Percentiles rank a stretch among this genome's conserved stretches.
These are phyloP conservation scores for Canavalia gladiata DNA, from an alignment of 306 rosid genomes.

Conservation along the genomic window DNA sequence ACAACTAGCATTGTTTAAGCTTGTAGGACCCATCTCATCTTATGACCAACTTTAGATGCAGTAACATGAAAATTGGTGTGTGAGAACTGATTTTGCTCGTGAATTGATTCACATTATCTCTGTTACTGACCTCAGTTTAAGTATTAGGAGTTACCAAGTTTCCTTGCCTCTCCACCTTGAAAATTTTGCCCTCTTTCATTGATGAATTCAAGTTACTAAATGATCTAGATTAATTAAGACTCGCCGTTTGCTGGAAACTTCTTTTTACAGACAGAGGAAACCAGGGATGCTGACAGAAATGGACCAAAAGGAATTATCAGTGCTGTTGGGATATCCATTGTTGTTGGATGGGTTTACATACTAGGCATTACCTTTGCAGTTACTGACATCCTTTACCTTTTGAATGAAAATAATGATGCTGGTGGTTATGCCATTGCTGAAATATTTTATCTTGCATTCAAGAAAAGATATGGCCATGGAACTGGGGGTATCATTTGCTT, in stretches of 20 bases:
- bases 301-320: conserved; percentile 98
- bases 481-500: conserved; percentile 94
- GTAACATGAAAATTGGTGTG: conserved; percentile 8
- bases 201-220: conserved; percentile 36
- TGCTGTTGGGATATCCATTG: conserved; percentile 85
- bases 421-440: conserved; percentile 98
- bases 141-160: neutral
- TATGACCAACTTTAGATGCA: neutral
- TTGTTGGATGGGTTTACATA: conserved; percentile 93
- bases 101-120: neutral
- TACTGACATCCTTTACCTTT: conserved; percentile 73
- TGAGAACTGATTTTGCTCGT: neutral
- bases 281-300: conserved; percentile 85
- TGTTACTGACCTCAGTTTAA: neutral
- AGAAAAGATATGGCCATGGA: conserved; percentile 89
- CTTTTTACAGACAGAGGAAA: conserved; percentile 87
- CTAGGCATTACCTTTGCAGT: conserved; percentile 92
- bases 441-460: conserved; percentile 86
- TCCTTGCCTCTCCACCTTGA: neutral
- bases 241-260: conserved; percentile 37
- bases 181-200: conserved; percentile 30
- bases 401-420: conserved; percentile 81
- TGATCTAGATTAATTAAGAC: conserved; percentile 46
- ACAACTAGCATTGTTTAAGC: conserved; percentile 5
- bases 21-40: neutral